Base-by-base conservation (phyloP, 805 yeast species). In the Lachancea thermotolerans region DNA sequence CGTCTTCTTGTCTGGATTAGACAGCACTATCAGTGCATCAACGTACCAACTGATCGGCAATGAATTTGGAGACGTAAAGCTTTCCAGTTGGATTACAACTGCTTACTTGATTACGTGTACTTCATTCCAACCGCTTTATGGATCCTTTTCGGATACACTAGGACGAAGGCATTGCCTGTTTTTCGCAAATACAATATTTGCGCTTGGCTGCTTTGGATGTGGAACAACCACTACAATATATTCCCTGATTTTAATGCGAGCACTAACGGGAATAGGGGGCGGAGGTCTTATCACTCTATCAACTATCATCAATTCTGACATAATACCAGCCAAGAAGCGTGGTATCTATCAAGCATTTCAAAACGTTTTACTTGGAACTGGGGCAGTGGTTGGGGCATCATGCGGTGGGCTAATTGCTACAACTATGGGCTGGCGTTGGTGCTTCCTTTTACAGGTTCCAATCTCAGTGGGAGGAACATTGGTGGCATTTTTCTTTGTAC, bases 101-200 rank as follows among this genome's bases (percentile, higher is more conserved):
- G 75, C 85, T 1, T 79, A 82, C 44, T 66, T 85, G 29, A 64
- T 85, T 27, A 81, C 90, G 1, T 79, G 78, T 49, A 76, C 86
- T 3, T 85, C 85, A 1, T 81, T 82, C 60, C 90, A 83, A 62
- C 90, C 88, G 0, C 59, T 85, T 21, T 81, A 79, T 45, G 93
- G 91, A 4, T 76, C 82, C 47, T 66, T 83, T 29, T 75, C 84
- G 36, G 91, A 85, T 52, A 75, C 85, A 17, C 67, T 74, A 49
- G 84, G 85, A 6, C 64, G 85, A 41, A 71, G 72, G 44, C 60
- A 65, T 10, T 68, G 75, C 8, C 57, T 78, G 9, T 47, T 77
- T 6, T 49, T 64, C 35, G 74, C 75, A 0, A 73, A 77, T 37
- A 58, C 57, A 14, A 60, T 75, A 50, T 71, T 78, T 47, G 70